Evolutionary conservation across 1,284 basidiomycete genomes (phyloP), one percentile per base, ranked within the genome.

Genomic region (Cutaneotrichosporon sp.): DNA sequence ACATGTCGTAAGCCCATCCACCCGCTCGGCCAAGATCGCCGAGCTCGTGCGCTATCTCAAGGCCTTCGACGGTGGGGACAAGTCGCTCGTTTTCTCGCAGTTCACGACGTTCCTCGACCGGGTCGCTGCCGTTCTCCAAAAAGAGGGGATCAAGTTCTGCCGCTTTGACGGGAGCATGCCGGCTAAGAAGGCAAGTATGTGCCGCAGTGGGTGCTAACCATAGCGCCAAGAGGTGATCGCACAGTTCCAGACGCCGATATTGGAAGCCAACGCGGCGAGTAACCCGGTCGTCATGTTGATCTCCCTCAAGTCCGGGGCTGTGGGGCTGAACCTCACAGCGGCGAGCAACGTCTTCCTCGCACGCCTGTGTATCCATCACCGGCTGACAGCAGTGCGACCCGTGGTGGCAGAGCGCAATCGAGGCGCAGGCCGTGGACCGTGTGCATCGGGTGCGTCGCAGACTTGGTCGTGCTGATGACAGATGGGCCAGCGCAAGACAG

Each of bases 341-440:
- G 92, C 92, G 1, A 93, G 92, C 71, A 91, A 93, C 73, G 90
- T 95, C 1, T 92, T 90, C 72, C 77, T 95, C 87, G 77, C 91
- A 68, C 82, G 89, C 83, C 24, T 46, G 4, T 13, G 22, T 14
- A n/a, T 16, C n/a, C 53, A 45, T 0, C 16, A 31, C 6, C 86
- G 33, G 38, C 61, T 71, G 63, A 72, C 54, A 24, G 29, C 52
- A 59, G 72, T 76, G 74, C 47, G 92, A 95, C 76, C 92, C 92
- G 43, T 81, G 80, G 74, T 82, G 81, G 81, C 81, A 89, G 82
- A 90, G 91, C 69, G 90, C 92, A 3, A 93, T 95, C 49, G 92
- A 95, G 78, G 72, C 75, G n/a, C 90, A 95, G 74, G 92, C 92
- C 0, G 90, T 57, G 46, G 55, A 95, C 74, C 83, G 92, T 68